Evolutionary conservation across 352 stramenopile species (phyloP).

Genomic region (Vaucheria bursata): DNA sequence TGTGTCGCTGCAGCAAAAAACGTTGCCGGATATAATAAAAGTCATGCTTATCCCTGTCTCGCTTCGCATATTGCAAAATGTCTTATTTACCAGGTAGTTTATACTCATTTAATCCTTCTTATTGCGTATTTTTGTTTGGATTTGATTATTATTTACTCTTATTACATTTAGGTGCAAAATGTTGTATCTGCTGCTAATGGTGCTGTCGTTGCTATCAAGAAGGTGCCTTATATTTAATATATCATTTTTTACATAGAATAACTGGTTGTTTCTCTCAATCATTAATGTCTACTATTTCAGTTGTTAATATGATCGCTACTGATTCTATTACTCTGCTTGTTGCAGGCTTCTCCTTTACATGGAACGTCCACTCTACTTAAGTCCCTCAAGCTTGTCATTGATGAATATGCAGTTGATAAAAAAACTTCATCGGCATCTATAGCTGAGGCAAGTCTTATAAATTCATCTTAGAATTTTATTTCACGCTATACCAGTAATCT

Average conservation of each 20-base stretch:
- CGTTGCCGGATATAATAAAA: not conserved
- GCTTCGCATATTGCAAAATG: not conserved
- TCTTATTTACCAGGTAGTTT: not conserved
- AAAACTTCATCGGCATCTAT: not conserved
- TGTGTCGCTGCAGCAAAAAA: not conserved
- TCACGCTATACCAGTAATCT: not conserved
- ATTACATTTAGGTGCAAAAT: not conserved
- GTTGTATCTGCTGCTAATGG: not conserved
- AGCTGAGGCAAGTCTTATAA: not conserved
- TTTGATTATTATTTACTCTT: not conserved
- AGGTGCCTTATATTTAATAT: not conserved
- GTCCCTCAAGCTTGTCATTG: conserved; percentile 20
- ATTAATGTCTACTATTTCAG: no score
- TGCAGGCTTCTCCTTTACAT: not conserved
- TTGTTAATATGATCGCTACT: not conserved
- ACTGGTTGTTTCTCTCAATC: no score
- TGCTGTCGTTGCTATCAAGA: not conserved
- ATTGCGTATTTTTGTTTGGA: not conserved
- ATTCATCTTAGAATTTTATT: not conserved
- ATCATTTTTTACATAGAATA: not conserved
- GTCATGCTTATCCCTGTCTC: not conserved
- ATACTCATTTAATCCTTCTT: not conserved
- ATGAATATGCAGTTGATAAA: not conserved
- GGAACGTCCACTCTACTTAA: conserved; percentile 18
- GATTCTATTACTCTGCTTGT: not conserved